Percentiles rank a stretch among this genome's conserved stretches.
Conservation (phyloP, 129 eudicot genomes). For the Lonicera japonica region DNA sequence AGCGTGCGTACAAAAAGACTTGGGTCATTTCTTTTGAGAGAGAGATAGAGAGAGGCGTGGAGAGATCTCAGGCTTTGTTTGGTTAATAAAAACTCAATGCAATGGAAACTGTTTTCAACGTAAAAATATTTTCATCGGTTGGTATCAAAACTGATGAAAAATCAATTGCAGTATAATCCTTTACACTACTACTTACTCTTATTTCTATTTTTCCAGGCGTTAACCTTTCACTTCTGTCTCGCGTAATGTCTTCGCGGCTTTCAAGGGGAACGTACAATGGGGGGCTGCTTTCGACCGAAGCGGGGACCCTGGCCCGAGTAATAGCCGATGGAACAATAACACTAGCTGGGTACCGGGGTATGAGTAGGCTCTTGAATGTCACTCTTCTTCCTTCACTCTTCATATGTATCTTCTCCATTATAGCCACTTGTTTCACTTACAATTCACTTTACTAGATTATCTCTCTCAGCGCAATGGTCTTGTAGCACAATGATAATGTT, state of each 20-base stretch:
- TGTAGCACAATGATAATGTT: no score
- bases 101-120: no score
- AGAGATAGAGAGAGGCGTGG: no score
- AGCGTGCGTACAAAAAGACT: no score
- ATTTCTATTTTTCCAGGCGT: slow-evolving; percentile 34
- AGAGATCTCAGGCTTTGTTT: no score
- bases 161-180: no score
- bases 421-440: slow-evolving; percentile 60
- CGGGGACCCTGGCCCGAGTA: slow-evolving; percentile 80
- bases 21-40: no score
- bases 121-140: no score
- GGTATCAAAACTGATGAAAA: no score
- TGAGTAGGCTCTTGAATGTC: slow-evolving; percentile 48
- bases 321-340: slow-evolving; percentile 71
- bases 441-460: slow-evolving; percentile 43
- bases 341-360: slow-evolving; percentile 64
- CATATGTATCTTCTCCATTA: slow-evolving; percentile 48
- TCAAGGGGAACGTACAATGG: slow-evolving; percentile 76
- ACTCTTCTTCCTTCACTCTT: slow-evolving; percentile 60
- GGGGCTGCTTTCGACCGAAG: slow-evolving; percentile 73
- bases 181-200: background rate
- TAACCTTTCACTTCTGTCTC: slow-evolving; percentile 62
- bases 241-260: slow-evolving; percentile 74
- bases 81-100: no score
- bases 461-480: no score